phyloP scores from a whole-genome alignment of 2,329 filamentous ascomycete species.

The Xylaria sp. region DNA sequence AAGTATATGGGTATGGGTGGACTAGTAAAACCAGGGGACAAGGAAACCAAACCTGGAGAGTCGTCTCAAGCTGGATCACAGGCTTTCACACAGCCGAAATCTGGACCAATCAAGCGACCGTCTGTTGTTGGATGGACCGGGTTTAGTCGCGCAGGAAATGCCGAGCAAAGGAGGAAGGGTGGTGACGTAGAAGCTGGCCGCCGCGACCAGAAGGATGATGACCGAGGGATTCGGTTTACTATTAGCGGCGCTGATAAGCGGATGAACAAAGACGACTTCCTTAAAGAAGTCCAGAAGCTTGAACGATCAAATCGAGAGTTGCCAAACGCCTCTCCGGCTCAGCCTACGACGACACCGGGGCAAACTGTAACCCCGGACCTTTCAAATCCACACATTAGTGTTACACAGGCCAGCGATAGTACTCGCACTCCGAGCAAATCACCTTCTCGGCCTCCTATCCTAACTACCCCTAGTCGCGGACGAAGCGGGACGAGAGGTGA shows the following conservation, averaged over 20 bases:
- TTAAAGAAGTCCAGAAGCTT: conserved; percentile 77
- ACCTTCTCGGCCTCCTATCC: conserved; percentile 29
- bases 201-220: conserved; percentile 68
- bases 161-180: conserved; percentile 56
- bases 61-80: conserved; percentile 43
- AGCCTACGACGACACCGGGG: conserved; percentile 6
- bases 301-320: conserved; percentile 72
- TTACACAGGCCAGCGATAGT: conserved; percentile 47
- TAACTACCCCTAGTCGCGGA: conserved; percentile 36
- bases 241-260: conserved; percentile 77
- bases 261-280: conserved; percentile 84
- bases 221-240: conserved; percentile 79
- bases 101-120: conserved; percentile 54
- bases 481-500: conserved; percentile 40
- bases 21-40: conserved; percentile 56
- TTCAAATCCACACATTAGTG: conserved; percentile 41
- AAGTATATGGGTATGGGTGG: conserved; percentile 67
- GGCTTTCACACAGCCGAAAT: conserved; percentile 39
- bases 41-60: conserved; percentile 48
- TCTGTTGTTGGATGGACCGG: conserved; percentile 63
- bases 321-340: conserved; percentile 45
- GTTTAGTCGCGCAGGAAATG: conserved; percentile 52
- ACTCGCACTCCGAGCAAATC: conserved; percentile 39
- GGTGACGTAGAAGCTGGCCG: conserved; percentile 51
- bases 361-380: conserved; percentile 13